Conservation (phyloP, 179 eudicot genomes). For the Beta corolliflora region DNA sequence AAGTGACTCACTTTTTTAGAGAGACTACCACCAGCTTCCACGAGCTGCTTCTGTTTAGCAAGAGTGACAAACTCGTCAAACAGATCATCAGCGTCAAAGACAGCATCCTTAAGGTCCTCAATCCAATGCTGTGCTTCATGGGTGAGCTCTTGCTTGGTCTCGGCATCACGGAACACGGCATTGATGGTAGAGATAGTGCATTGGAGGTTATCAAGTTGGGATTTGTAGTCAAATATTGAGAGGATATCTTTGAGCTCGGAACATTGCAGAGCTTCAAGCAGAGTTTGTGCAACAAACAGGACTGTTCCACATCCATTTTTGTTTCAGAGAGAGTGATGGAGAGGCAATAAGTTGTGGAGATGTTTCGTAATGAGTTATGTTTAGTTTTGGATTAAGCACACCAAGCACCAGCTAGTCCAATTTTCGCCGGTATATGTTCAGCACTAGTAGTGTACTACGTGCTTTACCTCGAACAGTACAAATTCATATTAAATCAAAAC, state of each 20-base stretch:
- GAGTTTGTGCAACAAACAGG: not conserved
- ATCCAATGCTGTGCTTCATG: not conserved
- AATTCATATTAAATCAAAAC: too few relatives aligned
- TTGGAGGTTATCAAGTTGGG: not conserved
- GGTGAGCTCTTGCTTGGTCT: not conserved
- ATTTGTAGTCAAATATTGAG: not conserved
- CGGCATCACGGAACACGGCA: too few relatives aligned
- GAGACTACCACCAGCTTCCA: not conserved
- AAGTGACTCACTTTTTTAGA: not conserved
- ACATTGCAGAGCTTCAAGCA: not conserved
- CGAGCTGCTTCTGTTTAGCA: not conserved
- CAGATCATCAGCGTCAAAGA: constrained; percentile 1
- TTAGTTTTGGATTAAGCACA: not conserved
- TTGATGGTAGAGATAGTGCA: not conserved
- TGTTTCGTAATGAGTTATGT: not conserved
- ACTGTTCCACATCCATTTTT: not conserved
- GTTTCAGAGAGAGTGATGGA: not conserved
- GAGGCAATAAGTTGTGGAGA: not conserved
- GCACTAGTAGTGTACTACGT: too few relatives aligned
- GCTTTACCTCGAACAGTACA: too few relatives aligned
- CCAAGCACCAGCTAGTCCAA: not conserved
- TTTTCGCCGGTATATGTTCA: too few relatives aligned
- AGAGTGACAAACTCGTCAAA: not conserved
- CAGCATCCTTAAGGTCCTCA: constrained; percentile 1
- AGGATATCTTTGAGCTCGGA: not conserved